Evolutionary conservation across 495 filamentous ascomycete genomes (phyloP).

Genomic region (Penicillium dipodomyicola): DNA sequence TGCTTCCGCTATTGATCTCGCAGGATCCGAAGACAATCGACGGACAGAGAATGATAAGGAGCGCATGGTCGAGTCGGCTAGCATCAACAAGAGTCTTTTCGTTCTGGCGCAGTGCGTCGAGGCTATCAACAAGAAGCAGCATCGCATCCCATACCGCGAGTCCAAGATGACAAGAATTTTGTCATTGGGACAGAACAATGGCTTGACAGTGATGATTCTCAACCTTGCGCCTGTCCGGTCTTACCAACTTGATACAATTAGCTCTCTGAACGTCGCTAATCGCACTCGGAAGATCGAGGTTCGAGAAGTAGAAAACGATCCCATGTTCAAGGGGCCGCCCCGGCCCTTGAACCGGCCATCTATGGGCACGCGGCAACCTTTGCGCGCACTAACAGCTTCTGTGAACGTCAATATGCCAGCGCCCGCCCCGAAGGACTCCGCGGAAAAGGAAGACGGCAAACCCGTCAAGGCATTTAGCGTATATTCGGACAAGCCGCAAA

Average conservation of each 20-base stretch:
- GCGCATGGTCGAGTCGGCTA: conserved; percentile 89
- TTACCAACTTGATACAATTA: conserved; percentile 92
- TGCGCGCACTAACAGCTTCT: conserved; percentile 65
- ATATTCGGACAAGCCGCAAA: conserved; percentile 66
- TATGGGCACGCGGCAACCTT: conserved; percentile 64
- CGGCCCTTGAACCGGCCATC: conserved; percentile 47
- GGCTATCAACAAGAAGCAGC: conserved; percentile 77
- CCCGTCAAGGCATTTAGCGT: conserved; percentile 79
- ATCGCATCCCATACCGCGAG: conserved; percentile 88
- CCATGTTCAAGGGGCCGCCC: conserved; percentile 72
- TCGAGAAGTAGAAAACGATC: conserved; percentile 89
- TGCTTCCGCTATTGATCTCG: conserved; percentile 92
- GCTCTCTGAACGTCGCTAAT: conserved; percentile 91
- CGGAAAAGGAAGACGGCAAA: conserved; percentile 58
- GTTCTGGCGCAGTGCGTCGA: conserved; percentile 95
- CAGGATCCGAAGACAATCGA: conserved; percentile 94
- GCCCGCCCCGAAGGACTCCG: conserved; percentile 46
- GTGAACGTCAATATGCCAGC: conserved; percentile 58
- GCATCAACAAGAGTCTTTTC: conserved; percentile 97
- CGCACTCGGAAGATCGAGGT: conserved; percentile 96
- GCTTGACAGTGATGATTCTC: conserved; percentile 93
- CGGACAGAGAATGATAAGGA: conserved; percentile 94
- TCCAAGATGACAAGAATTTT: conserved; percentile 97
- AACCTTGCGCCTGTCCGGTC: conserved; percentile 83
- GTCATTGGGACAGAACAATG: conserved; percentile 91